Evolutionary conservation across 2,329 filamentous ascomycete species (phyloP), one percentile per base, ranked within the genome.

Genomic region (Scedosporium apiospermum): DNA sequence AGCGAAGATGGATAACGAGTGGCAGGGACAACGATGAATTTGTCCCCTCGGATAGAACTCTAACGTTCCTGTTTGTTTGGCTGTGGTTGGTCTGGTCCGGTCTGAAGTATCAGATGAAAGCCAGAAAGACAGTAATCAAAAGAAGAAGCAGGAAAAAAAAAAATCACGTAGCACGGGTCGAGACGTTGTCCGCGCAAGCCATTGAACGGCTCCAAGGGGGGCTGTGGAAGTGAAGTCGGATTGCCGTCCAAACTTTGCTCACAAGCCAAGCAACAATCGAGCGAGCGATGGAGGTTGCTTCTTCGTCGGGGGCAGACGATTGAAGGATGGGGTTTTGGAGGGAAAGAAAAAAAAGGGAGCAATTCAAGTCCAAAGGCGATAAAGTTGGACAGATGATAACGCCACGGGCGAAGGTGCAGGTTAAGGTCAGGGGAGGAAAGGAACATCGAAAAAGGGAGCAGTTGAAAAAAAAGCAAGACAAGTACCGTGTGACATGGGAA

Each of bases 1-100:
- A 46, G 53, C 21, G 41, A 62, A 62, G 44, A 58, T 21, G 23
- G 41, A 49, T 62, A 62, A 58, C 61, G 61, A 62, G 55, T 59
- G 61, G 61, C 61, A 62, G 61, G 61, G 61, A 49, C 34, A 26
- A 27, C 27, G 18, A 61, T 53, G 38, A 18, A 7, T 30, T 23
- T 55, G n/a, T 23, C 51, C 51, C 51, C 51, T 23, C 18, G 23
- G 21, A 10, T 27, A 27, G 23, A 23, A 55, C 51, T 30, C 6
- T 14, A 18, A 49, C 1, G 44, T 49, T 49, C 44, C 4, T 58
- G 6, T 6, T 58, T 23, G n/a, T 18, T 16, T 41, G 9, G 9
- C 23, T 27, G 55, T 41, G 9, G 10, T 38, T 12, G 16, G 14
- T 38, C 34, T 41, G 16, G 27, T 41, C 18, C 58, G 10, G 6